Conservation (phyloP, 345 rosid genomes). For the Eucalyptus curtisii region DNA sequence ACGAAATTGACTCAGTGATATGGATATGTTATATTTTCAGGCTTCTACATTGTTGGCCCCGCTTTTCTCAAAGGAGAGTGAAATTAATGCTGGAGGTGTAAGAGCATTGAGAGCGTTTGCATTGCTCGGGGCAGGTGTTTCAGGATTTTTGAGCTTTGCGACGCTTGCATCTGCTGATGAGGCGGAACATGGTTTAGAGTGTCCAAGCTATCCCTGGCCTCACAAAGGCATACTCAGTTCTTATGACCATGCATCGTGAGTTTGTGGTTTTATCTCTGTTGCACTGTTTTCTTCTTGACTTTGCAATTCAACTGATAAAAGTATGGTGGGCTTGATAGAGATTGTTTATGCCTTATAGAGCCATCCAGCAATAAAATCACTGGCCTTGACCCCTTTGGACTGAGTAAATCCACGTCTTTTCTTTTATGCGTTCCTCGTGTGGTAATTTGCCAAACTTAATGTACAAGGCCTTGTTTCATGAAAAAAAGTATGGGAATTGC, state of each 20-base stretch:
- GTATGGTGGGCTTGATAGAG: neutral
- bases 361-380: neutral
- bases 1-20: neutral
- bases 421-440: neutral
- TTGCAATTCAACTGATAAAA: neutral
- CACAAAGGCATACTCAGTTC: conserved; percentile 95
- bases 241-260: conserved; percentile 99
- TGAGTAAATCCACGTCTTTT: neutral
- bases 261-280: conserved; percentile 2
- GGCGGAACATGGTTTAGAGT: conserved; percentile 90
- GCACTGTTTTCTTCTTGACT: neutral
- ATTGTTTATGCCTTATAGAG: neutral
- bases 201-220: conserved; percentile 97
- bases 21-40: conserved; percentile 15
- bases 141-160: conserved; percentile 72
- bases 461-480: neutral
- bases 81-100: conserved; percentile 44
- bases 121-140: conserved; percentile 77
- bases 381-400: neutral
- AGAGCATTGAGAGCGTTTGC: conserved; percentile 56
- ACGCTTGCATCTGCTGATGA: conserved; percentile 89
- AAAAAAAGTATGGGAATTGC: neutral
- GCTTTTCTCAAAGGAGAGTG: conserved; percentile 52
- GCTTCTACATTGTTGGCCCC: conserved; percentile 19
- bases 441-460: neutral